Percentiles rank a stretch among this genome's conserved stretches.
phyloP scores from a whole-genome alignment of 2,329 filamentous ascomycete species.

The Cladosporium colombiae region DNA sequence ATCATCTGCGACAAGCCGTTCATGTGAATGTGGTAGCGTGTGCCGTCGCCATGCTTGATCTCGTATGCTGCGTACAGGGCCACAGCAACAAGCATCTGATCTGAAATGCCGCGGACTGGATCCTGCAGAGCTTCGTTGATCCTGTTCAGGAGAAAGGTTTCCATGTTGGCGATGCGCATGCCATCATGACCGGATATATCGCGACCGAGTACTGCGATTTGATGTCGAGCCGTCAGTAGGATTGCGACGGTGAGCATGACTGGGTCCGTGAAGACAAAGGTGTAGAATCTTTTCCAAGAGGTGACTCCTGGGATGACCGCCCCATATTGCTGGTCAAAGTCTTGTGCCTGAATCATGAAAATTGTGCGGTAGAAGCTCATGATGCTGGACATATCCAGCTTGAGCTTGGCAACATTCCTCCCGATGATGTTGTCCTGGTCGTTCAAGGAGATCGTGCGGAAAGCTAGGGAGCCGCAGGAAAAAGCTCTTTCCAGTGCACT shows the following conservation, averaged over 20 bases:
- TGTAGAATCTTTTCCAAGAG: neutral
- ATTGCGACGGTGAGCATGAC: slow-evolving; percentile 6
- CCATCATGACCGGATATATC: neutral
- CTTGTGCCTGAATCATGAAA: neutral
- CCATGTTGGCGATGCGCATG: neutral
- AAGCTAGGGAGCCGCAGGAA: neutral
- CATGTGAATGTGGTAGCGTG: slow-evolving; percentile 24
- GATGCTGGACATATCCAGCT: slow-evolving; percentile 5
- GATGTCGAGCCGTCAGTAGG: neutral
- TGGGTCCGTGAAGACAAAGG: slow-evolving; percentile 12
- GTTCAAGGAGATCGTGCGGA: neutral
- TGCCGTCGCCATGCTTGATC: slow-evolving; percentile 18
- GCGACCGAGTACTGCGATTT: neutral
- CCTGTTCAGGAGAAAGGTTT: slow-evolving; percentile 17
- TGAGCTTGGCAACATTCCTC: neutral
- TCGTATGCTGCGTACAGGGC: slow-evolving; percentile 23
- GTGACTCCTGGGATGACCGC: neutral
- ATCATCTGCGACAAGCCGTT: slow-evolving; percentile 21
- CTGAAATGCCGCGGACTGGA: slow-evolving; percentile 18
- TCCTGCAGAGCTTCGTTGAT: slow-evolving; percentile 23
- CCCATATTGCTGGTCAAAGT: slow-evolving; percentile 3
- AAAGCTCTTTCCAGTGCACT: neutral
- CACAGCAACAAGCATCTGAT: slow-evolving; percentile 22
- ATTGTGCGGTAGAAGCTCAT: slow-evolving; percentile 9
- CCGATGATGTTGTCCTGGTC: slow-evolving; percentile 1